Percentiles rank a stretch among this genome's conserved stretches.
phyloP scores from a whole-genome alignment of 306 rosid species.

The Pterocarpus santalinus region DNA sequence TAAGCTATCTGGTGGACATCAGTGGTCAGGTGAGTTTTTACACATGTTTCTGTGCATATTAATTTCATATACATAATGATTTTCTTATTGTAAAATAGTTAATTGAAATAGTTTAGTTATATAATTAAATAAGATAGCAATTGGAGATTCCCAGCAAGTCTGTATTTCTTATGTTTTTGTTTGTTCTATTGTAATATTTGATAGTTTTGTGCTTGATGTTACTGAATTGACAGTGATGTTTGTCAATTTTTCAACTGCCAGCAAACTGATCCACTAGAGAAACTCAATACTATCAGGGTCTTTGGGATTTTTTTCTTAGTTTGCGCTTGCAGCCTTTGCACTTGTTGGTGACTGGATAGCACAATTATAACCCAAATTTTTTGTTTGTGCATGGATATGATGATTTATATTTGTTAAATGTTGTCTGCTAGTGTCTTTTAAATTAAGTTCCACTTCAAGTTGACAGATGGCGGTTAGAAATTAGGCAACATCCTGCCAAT shows the following conservation, averaged over 20 bases:
- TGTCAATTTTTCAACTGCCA: constrained; percentile 8
- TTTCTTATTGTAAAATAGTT: constrained; percentile 26
- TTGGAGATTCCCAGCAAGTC: constrained; percentile 12
- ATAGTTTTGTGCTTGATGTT: constrained; percentile 8
- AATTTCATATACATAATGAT: constrained; percentile 7
- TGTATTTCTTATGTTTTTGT: constrained; percentile 4
- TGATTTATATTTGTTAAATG: too few species aligned
- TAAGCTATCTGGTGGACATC: constrained; percentile 81
- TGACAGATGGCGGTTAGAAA: too few species aligned
- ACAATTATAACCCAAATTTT: too few species aligned
- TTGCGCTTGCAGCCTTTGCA: too few species aligned
- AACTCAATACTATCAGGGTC: too few species aligned
- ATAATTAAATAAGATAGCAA: constrained; percentile 36
- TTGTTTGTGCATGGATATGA: too few species aligned
- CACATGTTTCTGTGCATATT: constrained; percentile 4
- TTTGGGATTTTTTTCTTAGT: too few species aligned
- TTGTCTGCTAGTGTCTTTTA: too few species aligned
- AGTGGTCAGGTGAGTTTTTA: constrained; percentile 82
- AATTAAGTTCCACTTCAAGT: too few species aligned
- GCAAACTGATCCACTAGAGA: too few species aligned
- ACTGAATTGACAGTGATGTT: constrained; percentile 1
- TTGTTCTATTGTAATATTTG: constrained; percentile 11
- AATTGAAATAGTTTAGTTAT: constrained; percentile 9
- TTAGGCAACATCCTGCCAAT: too few species aligned
- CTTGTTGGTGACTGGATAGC: too few species aligned